These are phyloP conservation scores for Crotalaria pallida DNA, from an alignment of 306 rosid species.

Conservation along the genomic window DNA sequence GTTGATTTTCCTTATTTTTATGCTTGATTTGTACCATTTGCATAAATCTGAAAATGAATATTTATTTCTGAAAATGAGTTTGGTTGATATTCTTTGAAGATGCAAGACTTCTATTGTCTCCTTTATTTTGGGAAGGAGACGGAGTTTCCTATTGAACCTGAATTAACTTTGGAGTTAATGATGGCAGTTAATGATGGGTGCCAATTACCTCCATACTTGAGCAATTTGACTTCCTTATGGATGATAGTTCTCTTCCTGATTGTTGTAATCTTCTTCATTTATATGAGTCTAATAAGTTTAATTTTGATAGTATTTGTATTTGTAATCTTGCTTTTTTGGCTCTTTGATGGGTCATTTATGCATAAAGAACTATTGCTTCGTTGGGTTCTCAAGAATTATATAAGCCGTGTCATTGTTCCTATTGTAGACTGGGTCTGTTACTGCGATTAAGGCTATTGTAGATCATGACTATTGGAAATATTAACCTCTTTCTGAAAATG, in stretches of 20 bases:
- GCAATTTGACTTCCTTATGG: slow-evolving; percentile 14
- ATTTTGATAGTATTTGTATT: background rate
- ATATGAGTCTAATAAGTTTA: background rate
- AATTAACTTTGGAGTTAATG: slow-evolving; percentile 79
- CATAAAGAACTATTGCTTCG: slow-evolving; percentile 29
- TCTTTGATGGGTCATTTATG: background rate
- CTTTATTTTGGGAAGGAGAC: slow-evolving; percentile 73
- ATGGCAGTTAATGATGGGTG: slow-evolving; percentile 98
- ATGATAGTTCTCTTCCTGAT: slow-evolving; percentile 5
- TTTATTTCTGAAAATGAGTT: no score
- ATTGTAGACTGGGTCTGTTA: slow-evolving; percentile 14
- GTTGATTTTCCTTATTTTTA: no score
- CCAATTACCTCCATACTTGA: slow-evolving; percentile 89
- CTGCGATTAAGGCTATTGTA: no score
- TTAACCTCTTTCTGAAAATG: no score
- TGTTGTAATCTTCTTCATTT: slow-evolving; percentile 27
- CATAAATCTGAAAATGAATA: no score
- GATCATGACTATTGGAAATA: no score
- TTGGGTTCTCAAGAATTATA: slow-evolving; percentile 15
- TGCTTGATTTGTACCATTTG: no score
- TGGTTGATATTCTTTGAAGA: no score
- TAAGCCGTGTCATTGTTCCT: slow-evolving; percentile 7
- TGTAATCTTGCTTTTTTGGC: background rate
- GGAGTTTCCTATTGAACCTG: slow-evolving; percentile 88
- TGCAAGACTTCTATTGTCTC: no score